These are phyloP conservation scores for Aspergillus campestris DNA, from an alignment of 495 filamentous ascomycete species.

Conservation along the genomic window DNA sequence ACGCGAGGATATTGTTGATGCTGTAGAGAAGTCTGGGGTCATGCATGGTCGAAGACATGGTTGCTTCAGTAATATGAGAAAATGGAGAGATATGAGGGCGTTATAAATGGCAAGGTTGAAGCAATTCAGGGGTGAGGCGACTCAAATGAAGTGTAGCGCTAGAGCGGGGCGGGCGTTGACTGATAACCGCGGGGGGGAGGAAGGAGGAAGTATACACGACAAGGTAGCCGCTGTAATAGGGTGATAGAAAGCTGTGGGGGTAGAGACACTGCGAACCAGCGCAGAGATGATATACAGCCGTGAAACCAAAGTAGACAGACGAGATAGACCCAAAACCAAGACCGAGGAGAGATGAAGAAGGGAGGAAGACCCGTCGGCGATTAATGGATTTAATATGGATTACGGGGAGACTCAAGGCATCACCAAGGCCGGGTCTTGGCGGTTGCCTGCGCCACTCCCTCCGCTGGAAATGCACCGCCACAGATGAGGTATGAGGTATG, in stretches of 20 bases:
- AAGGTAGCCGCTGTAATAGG: neutral
- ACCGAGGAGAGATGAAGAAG: neutral
- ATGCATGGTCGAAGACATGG: conserved; percentile 18
- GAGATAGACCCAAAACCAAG: no score
- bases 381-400: no score
- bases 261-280: no score
- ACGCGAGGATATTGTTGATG: conserved; percentile 75
- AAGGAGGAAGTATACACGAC: neutral
- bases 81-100: neutral
- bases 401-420: no score
- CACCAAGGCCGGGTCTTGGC: no score
- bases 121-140: neutral
- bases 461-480: no score
- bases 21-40: conserved; percentile 79
- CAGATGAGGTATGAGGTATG: no score
- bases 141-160: no score
- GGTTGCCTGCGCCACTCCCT: no score
- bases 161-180: no score
- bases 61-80: neutral
- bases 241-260: neutral
- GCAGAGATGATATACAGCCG: no score
- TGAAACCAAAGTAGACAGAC: no score
- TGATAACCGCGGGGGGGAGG: neutral
- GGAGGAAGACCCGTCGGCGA: neutral
- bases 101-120: neutral